Conservation (phyloP, 2,329 filamentous ascomycete species). For the Phialophora tarda region DNA sequence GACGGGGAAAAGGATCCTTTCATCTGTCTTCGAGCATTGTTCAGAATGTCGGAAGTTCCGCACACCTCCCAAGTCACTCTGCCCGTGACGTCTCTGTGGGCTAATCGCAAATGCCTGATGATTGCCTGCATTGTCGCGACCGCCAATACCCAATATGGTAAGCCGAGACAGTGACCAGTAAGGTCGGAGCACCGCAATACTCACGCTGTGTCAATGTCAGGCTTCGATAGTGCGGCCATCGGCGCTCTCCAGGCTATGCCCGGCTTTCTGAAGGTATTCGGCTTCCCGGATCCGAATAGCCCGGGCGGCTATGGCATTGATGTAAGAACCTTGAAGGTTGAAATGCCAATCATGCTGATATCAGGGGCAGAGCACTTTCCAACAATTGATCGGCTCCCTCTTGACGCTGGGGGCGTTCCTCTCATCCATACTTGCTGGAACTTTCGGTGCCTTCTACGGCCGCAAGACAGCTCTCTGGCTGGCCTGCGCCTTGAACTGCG, state of each 20-base stretch:
- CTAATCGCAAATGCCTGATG: constrained; percentile 12
- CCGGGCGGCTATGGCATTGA: constrained; percentile 11
- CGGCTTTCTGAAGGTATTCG: constrained; percentile 17
- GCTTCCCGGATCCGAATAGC: constrained; percentile 1
- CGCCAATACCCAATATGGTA: constrained; percentile 16
- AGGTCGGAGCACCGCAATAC: neutral
- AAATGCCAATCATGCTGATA: neutral
- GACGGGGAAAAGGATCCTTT: neutral
- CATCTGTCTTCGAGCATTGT: constrained; percentile 6
- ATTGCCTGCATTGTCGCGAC: constrained; percentile 17
- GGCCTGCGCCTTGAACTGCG: constrained; percentile 8
- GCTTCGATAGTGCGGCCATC: constrained; percentile 17
- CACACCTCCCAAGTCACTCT: constrained; percentile 16
- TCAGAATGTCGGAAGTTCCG: constrained; percentile 17
- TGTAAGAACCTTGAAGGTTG: neutral
- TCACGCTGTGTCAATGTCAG: constrained; percentile 11
- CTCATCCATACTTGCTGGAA: constrained; percentile 10
- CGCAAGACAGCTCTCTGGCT: constrained; percentile 17
- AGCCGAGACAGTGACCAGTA: neutral
- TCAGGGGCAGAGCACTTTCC: constrained; percentile 3
- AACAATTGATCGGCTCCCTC: constrained; percentile 17
- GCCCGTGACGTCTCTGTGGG: constrained; percentile 18
- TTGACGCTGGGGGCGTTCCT: constrained; percentile 16
- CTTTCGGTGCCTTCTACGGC: constrained; percentile 10
- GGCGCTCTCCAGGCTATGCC: constrained; percentile 18